These are phyloP conservation scores for Rosa hybrid DNA, from an alignment of 331 rosid species.

Conservation along the genomic window DNA sequence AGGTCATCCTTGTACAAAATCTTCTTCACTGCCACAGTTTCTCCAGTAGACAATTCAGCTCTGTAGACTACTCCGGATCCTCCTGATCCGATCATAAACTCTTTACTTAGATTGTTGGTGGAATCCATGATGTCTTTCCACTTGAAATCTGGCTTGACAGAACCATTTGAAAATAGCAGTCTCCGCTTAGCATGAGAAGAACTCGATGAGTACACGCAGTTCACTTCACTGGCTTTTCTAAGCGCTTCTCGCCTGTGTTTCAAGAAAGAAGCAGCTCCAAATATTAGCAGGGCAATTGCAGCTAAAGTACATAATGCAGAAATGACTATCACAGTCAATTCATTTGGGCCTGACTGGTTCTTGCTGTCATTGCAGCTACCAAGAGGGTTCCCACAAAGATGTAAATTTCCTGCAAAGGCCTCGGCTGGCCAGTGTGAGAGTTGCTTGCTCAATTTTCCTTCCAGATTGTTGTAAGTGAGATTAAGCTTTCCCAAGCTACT, in stretches of 20 bases:
- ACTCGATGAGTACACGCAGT: slow-evolving; percentile 63
- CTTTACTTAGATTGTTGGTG: slow-evolving; percentile 65
- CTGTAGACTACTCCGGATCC: slow-evolving; percentile 84
- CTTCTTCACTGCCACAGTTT: slow-evolving; percentile 83
- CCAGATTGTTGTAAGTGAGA: slow-evolving; percentile 68
- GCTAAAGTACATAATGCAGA: slow-evolving; percentile 63
- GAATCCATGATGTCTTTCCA: slow-evolving; percentile 90
- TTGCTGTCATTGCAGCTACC: slow-evolving; percentile 35
- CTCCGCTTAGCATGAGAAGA: slow-evolving; percentile 68
- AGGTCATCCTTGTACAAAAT: slow-evolving; percentile 73
- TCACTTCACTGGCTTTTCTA: slow-evolving; percentile 51
- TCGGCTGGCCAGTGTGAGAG: slow-evolving; percentile 68
- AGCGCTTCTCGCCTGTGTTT: slow-evolving; percentile 46
- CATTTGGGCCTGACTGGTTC: slow-evolving; percentile 46
- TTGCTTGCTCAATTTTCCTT: slow-evolving; percentile 59
- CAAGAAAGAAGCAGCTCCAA: slow-evolving; percentile 42
- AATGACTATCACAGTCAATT: slow-evolving; percentile 45
- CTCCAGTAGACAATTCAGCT: slow-evolving; percentile 65
- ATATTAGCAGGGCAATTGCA: slow-evolving; percentile 54
- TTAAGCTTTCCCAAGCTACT: slow-evolving; percentile 80
- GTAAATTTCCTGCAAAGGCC: slow-evolving; percentile 62
- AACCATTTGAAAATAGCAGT: slow-evolving; percentile 56
- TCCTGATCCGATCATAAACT: slow-evolving; percentile 81
- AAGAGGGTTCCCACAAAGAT: slow-evolving; percentile 76
- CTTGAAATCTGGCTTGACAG: slow-evolving; percentile 55